Base-by-base conservation (phyloP, 2,329 filamentous ascomycete genomes). In the Elsinoe australis region DNA sequence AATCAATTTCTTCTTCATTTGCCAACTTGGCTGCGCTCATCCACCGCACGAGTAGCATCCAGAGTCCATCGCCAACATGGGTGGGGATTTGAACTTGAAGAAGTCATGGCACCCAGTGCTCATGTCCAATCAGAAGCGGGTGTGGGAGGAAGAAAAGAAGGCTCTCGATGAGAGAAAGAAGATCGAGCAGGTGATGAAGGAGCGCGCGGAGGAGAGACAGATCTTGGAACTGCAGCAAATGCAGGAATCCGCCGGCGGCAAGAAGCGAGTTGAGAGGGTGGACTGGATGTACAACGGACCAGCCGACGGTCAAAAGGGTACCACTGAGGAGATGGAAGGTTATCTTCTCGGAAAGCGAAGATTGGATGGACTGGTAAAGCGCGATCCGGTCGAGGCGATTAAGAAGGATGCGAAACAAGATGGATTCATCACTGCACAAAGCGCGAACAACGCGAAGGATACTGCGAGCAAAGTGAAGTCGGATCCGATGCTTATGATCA, bases 231-330 rank as follows among this genome's bases (percentile, higher is more conserved):
- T 96, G 1, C 86, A 95, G 65, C 79, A 82, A 46, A 77, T 96
- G 56, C 87, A 95, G 49, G 92, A 95, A 67, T 82, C 84, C 2
- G 84, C 88, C 0, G 92, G 92, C 29, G 88, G 89, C 49, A 80
- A 78, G 58, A 89, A 87, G 61, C 77, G 83, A 47, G 70, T 84
- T 22, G 83, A 90, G 58, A 81, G 88, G 28, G 90, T 98, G 19
- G 92, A 96, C 60, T 98, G 92, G 87, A 95, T 98, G 87, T 98
- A 98, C 67, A 80, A 84, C 58, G 90, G 90, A 1, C 88, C 92
- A 5, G 84, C 83, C 42, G 76, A 74, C 49, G 86, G 87, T 28
- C 82, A 85, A 60, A 72, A 73, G n/a, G 84, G 83, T 22, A 86
- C 79, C 31, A 79, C 77, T 18, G 90, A 95, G 64, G 92, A 96